Evolutionary conservation across 768 basidiomycete species (phyloP).

Genomic region (Serendipita sp.): DNA sequence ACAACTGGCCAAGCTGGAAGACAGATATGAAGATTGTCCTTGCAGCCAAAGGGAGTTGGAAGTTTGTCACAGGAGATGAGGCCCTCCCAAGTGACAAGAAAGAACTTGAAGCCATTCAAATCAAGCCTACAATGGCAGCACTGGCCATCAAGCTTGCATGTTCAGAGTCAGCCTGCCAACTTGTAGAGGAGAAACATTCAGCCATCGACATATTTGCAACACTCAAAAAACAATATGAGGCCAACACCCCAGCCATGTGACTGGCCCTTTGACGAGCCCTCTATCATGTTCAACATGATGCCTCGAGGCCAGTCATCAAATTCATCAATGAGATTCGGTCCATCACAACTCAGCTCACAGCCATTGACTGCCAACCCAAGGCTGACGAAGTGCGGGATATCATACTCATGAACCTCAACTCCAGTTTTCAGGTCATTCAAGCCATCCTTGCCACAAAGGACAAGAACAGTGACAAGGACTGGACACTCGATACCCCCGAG

Average conservation of each 20-base stretch:
- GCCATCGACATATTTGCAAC: neutral
- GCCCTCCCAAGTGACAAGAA: neutral
- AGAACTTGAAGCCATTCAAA: neutral
- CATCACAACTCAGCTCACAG: neutral
- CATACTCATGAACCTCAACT: neutral
- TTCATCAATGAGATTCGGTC: neutral
- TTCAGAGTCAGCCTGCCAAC: neutral
- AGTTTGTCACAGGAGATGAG: neutral
- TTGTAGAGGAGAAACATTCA: neutral
- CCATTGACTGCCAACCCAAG: neutral
- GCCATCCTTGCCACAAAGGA: neutral
- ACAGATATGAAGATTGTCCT: neutral
- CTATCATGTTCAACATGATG: neutral
- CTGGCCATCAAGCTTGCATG: neutral
- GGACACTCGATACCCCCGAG: neutral
- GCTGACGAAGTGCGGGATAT: neutral
- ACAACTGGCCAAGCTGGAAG: neutral
- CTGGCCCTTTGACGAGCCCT: neutral
- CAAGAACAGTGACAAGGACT: neutral
- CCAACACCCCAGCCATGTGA: neutral
- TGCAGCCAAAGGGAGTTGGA: neutral
- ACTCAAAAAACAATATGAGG: neutral
- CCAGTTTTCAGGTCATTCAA: neutral
- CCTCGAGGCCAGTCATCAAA: neutral
- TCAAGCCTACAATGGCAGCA: neutral